A percentile compares a stretch with the other conserved stretches of the same genome.
Conservation (phyloP, 768 basidiomycete species). For the Postia placenta region DNA sequence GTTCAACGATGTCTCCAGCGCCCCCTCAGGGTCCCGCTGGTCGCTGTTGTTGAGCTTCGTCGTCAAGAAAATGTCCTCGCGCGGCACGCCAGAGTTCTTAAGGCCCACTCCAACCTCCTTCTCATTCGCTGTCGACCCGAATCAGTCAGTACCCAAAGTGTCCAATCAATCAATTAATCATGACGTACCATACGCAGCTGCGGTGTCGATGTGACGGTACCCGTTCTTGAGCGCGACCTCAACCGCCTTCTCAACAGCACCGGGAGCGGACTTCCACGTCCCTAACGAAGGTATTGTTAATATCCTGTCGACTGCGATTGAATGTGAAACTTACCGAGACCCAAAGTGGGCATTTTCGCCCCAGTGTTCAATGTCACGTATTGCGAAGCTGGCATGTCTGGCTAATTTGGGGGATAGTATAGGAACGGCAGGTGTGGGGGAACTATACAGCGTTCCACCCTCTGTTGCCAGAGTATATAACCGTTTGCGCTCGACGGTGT, state of each 20-base stretch:
- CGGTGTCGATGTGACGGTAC: conserved; percentile 71
- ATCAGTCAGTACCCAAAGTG: no score
- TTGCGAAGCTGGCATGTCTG: conserved; percentile 41
- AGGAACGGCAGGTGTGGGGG: background rate
- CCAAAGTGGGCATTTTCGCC: conserved; percentile 68
- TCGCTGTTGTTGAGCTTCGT: conserved; percentile 64
- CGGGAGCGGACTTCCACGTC: conserved; percentile 75
- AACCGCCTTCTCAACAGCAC: conserved; percentile 69
- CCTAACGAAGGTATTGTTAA: conserved; percentile 30
- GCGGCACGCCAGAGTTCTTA: conserved; percentile 64
- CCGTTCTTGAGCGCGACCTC: conserved; percentile 66
- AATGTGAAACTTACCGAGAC: conserved; percentile 42
- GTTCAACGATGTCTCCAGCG: conserved; percentile 64
- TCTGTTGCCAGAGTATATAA: background rate
- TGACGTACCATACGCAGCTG: conserved; percentile 49
- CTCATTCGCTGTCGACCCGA: conserved; percentile 57
- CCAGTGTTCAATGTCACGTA: conserved; percentile 64
- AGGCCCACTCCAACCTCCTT: conserved; percentile 79
- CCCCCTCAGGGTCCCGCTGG: conserved; percentile 51
- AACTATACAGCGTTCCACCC: background rate
- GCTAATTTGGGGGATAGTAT: background rate
- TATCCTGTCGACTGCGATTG: background rate
- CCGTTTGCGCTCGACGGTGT: background rate
- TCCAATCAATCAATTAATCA: no score
- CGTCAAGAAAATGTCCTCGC: conserved; percentile 75